Conservation (phyloP, 805 yeast species). For the Yarrowia sp. region DNA sequence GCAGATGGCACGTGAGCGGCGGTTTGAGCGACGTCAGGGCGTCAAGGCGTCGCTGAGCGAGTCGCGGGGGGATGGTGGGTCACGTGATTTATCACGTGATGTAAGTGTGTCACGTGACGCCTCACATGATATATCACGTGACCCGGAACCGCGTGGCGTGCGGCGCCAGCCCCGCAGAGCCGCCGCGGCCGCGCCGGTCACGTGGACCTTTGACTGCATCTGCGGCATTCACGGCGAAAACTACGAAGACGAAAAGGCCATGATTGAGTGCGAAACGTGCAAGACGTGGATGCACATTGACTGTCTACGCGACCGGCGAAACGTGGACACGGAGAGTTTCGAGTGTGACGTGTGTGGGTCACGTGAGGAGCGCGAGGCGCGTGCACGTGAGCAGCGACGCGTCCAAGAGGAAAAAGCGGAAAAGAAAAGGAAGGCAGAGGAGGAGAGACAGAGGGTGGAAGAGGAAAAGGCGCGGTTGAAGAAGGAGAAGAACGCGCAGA, state of each 20-base stretch:
- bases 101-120: too few species aligned
- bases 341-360: slow-evolving; percentile 27
- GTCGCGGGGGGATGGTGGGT: too few species aligned
- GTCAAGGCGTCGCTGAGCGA: too few species aligned
- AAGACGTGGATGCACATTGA: slow-evolving; percentile 53
- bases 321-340: slow-evolving; percentile 22
- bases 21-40: slow-evolving; percentile 36
- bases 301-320: slow-evolving; percentile 47
- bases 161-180: slow-evolving; percentile 2
- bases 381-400: slow-evolving; percentile 20
- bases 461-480: slow-evolving; percentile 37
- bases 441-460: slow-evolving; percentile 7
- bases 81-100: too few species aligned
- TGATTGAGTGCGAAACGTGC: slow-evolving; percentile 53
- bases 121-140: too few species aligned
- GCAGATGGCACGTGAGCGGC: slow-evolving; percentile 39
- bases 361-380: slow-evolving; percentile 36
- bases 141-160: too few species aligned
- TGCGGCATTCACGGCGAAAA: slow-evolving; percentile 53
- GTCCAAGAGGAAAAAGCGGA: slow-evolving; percentile 6
- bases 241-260: slow-evolving; percentile 52
- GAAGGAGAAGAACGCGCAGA: slow-evolving; percentile 37
- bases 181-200: slow-evolving; percentile 28
- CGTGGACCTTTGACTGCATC: slow-evolving; percentile 53
- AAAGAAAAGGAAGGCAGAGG: slow-evolving; percentile 4